Evolutionary conservation across 768 basidiomycete species (phyloP).

Genomic region (Termitomyces sp.): DNA sequence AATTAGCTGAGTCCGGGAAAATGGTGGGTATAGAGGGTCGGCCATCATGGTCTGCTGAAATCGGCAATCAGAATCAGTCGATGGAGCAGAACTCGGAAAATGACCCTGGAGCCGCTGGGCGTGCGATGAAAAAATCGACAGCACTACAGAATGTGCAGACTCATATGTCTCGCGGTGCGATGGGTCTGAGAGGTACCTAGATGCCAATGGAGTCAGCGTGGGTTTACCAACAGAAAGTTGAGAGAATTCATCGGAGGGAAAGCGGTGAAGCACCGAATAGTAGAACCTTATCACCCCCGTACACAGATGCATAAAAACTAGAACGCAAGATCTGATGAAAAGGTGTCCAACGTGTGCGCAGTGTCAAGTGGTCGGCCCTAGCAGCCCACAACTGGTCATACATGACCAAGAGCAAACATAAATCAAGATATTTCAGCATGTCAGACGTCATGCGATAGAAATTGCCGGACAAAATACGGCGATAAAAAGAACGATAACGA

Average conservation of each 20-base stretch:
- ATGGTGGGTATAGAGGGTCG: slow-evolving; percentile 11
- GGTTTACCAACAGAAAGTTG: neutral
- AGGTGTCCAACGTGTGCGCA: neutral
- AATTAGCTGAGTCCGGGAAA: slow-evolving; percentile 25
- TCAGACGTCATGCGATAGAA: neutral
- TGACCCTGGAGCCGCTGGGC: slow-evolving; percentile 35
- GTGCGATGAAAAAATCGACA: slow-evolving; percentile 67
- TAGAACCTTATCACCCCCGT: neutral
- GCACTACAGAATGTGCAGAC: slow-evolving; percentile 79
- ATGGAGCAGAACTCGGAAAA: neutral
- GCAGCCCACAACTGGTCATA: neutral
- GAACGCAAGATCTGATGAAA: neutral
- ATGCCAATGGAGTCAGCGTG: slow-evolving; percentile 13
- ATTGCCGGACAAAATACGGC: neutral
- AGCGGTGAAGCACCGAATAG: neutral
- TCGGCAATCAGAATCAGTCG: slow-evolving; percentile 3
- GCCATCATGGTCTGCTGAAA: slow-evolving; percentile 3
- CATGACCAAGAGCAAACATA: neutral
- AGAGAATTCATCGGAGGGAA: neutral
- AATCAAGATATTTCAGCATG: neutral
- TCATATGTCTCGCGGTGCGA: slow-evolving; percentile 77
- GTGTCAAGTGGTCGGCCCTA: neutral
- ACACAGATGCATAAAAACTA: neutral
- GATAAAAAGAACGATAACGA: neutral
- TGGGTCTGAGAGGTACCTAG: slow-evolving; percentile 58